Evolutionary conservation across 768 basidiomycete species (phyloP).

Genomic region (Cystofilobasidium ferigula): DNA sequence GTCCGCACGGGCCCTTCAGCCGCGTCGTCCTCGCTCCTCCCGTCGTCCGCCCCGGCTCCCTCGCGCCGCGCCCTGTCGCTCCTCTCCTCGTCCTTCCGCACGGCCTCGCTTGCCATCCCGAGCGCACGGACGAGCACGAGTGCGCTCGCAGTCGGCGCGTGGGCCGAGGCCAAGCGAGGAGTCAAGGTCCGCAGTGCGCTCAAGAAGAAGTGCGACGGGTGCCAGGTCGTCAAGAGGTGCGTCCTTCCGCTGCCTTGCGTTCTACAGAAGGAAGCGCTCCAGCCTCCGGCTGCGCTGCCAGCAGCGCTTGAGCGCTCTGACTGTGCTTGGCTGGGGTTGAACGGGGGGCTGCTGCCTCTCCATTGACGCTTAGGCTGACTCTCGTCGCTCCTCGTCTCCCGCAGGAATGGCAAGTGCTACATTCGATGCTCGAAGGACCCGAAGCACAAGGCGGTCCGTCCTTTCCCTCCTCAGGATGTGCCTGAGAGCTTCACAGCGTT

Average conservation of each 20-base stretch:
- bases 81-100: neutral
- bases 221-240: conserved; percentile 2
- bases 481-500: too few relatives aligned
- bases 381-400: neutral
- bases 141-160: neutral
- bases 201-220: conserved; percentile 9
- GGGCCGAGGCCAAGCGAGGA: neutral
- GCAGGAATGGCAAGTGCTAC: conserved; percentile 2
- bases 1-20: neutral
- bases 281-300: neutral
- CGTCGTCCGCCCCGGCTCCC: too few relatives aligned
- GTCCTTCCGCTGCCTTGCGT: neutral
- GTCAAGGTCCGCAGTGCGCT: neutral
- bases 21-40: neutral
- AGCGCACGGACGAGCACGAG: neutral
- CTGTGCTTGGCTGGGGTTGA: neutral
- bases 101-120: neutral
- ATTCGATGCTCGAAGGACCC: conserved; percentile 6
- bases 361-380: too few relatives aligned
- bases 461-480: neutral
- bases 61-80: neutral
- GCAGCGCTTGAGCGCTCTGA: neutral
- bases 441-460: conserved; percentile 3
- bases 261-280: too few relatives aligned
- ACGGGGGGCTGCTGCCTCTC: too few relatives aligned